Evolutionary conservation across 306 rosid species (phyloP).

Genomic region (Oxytropis ochrocephala): DNA sequence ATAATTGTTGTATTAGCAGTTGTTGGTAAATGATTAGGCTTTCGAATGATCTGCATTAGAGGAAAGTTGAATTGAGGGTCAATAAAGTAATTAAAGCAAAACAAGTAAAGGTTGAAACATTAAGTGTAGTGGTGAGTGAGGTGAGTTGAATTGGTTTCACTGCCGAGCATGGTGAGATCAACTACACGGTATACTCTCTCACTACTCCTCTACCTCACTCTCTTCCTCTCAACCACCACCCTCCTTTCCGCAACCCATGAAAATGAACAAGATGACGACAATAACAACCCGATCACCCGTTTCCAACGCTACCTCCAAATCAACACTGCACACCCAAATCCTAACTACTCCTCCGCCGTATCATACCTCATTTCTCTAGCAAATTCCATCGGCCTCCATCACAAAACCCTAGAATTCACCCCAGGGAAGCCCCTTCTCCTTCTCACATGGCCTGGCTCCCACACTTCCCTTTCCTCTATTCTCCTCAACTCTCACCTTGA

Average conservation of each 20-base stretch:
- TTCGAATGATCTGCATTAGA: too few relatives aligned
- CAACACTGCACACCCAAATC: conserved; percentile 80
- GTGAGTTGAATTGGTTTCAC: background rate
- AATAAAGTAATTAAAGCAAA: too few relatives aligned
- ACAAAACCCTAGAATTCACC: conserved; percentile 42
- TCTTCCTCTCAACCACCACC: background rate
- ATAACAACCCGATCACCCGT: conserved; percentile 63
- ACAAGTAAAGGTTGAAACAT: too few relatives aligned
- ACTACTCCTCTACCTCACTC: background rate
- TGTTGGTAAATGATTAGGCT: too few relatives aligned
- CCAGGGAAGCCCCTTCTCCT: conserved; percentile 67
- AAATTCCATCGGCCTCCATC: conserved; percentile 26
- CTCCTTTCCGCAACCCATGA: background rate
- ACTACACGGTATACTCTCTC: background rate
- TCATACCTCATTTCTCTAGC: conserved; percentile 67
- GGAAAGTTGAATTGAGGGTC: too few relatives aligned
- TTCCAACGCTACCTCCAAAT: conserved; percentile 74
- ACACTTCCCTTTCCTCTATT: conserved; percentile 65
- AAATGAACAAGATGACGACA: background rate
- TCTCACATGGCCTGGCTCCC: conserved; percentile 72
- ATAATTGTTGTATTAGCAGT: too few relatives aligned
- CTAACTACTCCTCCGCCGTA: conserved; percentile 64
- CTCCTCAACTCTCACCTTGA: conserved; percentile 93
- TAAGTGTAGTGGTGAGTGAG: background rate
- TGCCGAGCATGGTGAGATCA: background rate